Evolutionary conservation across 192 early-diverging fungal species (phyloP).

Genomic region (Rhizoclosmatium sp.): DNA sequence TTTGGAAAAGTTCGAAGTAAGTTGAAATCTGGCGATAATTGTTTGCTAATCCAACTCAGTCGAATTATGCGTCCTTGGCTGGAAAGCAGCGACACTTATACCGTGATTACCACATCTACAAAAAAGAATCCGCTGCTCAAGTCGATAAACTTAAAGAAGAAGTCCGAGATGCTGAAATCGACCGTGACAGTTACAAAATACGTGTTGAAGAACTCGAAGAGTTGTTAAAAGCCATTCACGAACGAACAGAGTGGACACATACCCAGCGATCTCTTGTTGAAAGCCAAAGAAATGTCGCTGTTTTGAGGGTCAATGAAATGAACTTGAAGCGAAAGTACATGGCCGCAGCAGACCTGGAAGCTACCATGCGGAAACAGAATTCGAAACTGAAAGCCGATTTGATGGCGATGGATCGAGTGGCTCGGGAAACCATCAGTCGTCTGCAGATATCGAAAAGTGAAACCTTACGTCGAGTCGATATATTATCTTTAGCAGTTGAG

Average conservation of each 20-base stretch:
- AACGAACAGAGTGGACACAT: conserved; percentile 31
- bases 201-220: conserved; percentile 31
- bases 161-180: conserved; percentile 19
- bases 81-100: conserved; percentile 50
- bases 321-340: conserved; percentile 43
- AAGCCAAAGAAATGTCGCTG: conserved; percentile 45
- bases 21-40: background rate
- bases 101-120: conserved; percentile 35
- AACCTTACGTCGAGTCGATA: conserved; percentile 4
- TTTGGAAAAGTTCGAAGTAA: conserved; percentile 48
- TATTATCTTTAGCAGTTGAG: conserved; percentile 20
- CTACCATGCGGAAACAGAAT: conserved; percentile 47
- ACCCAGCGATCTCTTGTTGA: conserved; percentile 43
- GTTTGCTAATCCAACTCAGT: conserved; percentile 18
- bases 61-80: conserved; percentile 37
- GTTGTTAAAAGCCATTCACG: conserved; percentile 33
- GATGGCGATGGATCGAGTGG: conserved; percentile 45
- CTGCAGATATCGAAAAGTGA: conserved; percentile 39
- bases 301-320: conserved; percentile 55
- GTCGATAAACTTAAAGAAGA: conserved; percentile 26
- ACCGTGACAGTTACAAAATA: conserved; percentile 17
- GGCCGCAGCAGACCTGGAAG: conserved; percentile 46
- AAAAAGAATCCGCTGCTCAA: conserved; percentile 18
- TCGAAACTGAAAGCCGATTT: conserved; percentile 44
- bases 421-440: conserved; percentile 46